Percentiles rank a stretch among this genome's conserved stretches.
These are phyloP conservation scores for Arthrinium puccinioides DNA, from an alignment of 2,329 filamentous ascomycete genomes.

Conservation along the genomic window DNA sequence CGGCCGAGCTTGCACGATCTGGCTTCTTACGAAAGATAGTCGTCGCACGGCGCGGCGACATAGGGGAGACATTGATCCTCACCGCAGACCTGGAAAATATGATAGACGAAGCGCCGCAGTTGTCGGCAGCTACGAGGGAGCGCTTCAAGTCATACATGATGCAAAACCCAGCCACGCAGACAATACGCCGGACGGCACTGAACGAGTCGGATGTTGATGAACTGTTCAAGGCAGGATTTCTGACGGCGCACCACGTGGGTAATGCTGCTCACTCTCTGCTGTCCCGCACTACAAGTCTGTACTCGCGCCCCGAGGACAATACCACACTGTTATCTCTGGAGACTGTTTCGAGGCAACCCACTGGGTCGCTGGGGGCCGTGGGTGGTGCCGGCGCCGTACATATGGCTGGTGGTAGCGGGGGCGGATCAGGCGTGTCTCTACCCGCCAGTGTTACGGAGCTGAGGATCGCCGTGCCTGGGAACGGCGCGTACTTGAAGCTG, in stretches of 20 bases:
- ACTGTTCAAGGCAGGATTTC: constrained; percentile 59
- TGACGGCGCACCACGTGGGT: constrained; percentile 43
- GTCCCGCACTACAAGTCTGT: constrained; percentile 28
- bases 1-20: constrained; percentile 49
- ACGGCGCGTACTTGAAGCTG: constrained; percentile 61
- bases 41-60: constrained; percentile 52
- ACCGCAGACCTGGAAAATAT: constrained; percentile 46
- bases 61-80: constrained; percentile 60
- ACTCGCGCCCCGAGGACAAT: constrained; percentile 43
- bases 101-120: constrained; percentile 24
- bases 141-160: constrained; percentile 46
- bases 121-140: constrained; percentile 36
- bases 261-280: constrained; percentile 23
- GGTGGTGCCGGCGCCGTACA: constrained; percentile 61
- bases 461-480: constrained; percentile 58
- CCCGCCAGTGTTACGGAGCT: constrained; percentile 28
- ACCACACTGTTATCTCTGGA: constrained; percentile 54
- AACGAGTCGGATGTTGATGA: constrained; percentile 25
- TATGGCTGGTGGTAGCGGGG: constrained; percentile 48
- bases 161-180: constrained; percentile 38
- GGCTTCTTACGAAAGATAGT: constrained; percentile 55
- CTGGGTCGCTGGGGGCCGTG: constrained; percentile 61
- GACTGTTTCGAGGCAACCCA: constrained; percentile 55
- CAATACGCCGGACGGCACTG: constrained; percentile 25
- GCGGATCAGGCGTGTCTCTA: constrained; percentile 30